phyloP scores from a whole-genome alignment of 345 rosid genomes.

The Eucalyptus albens region DNA sequence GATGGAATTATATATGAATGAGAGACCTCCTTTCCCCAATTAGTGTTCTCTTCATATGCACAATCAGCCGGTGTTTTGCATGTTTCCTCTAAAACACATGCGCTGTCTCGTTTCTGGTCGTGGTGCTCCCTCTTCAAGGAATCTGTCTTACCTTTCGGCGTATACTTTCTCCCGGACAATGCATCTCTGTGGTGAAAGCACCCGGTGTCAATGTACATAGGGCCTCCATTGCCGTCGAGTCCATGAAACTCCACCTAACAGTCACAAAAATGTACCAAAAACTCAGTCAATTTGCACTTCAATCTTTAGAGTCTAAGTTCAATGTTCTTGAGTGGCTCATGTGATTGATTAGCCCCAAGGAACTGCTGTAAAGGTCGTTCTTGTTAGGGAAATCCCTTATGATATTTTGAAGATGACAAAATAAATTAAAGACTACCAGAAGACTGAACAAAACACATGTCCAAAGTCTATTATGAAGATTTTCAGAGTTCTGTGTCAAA shows the following conservation, averaged over 20 bases:
- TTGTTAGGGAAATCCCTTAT: no score
- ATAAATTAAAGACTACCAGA: no score
- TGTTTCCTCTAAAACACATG: neutral
- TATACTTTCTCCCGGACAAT: slow-evolving; percentile 1
- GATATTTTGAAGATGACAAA: no score
- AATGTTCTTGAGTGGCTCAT: neutral
- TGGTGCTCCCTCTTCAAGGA: neutral
- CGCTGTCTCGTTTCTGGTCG: neutral
- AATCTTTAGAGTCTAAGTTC: neutral
- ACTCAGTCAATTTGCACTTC: neutral
- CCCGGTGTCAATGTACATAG: slow-evolving; percentile 10
- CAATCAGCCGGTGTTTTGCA: slow-evolving; percentile 9
- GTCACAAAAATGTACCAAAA: neutral
- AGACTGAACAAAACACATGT: no score
- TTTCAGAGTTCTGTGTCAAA: no score
- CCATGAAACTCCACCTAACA: slow-evolving; percentile 9
- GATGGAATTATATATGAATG: neutral
- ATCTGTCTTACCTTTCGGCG: neutral
- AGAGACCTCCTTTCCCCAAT: slow-evolving; percentile 15
- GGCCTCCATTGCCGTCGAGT: slow-evolving; percentile 7
- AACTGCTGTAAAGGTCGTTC: slow-evolving; percentile 7
- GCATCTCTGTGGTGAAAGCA: slow-evolving; percentile 19
- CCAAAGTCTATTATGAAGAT: no score
- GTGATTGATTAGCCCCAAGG: neutral
- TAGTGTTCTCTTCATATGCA: slow-evolving; percentile 5